Base-by-base conservation (phyloP, 495 filamentous ascomycete species). In the Venustampulla echinocandica region DNA sequence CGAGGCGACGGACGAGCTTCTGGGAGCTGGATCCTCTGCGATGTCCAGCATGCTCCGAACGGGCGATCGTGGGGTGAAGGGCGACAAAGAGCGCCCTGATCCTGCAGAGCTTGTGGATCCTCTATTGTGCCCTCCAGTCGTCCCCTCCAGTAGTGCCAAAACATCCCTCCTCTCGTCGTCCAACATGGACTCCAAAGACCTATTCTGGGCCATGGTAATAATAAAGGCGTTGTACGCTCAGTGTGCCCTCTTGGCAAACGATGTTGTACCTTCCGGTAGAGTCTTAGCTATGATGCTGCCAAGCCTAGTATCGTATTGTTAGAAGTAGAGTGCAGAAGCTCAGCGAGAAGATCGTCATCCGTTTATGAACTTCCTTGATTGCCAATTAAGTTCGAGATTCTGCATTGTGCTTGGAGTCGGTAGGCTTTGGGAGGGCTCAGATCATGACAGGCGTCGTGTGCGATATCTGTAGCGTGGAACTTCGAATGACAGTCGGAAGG, bases 121-220 rank as follows among this genome's bases (percentile, higher is more conserved):
- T 51, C 67, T 54, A 18, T 50, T 45, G 59, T 64, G 46, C 37
- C 51, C 44, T 46, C 46, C 52, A 1, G 40, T 17, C 9, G 56
- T 60, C 11, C 66, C 61, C 61, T 82, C 75, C 15, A 87, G 63
- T 35, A 84, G 63, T 45, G 74, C 76, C 53, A 87, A 68, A 33
- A 87, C 74, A 64, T 84, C 84, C 47, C 70, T 71, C 36, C 80
- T 72, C 67, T 88, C 84, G 63, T 87, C 79, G 57, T 87, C 82
- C 36, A 85, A 69, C 42, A 79, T 76, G 18, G 77, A 69, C 67
- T 86, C 81, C 47, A 85, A 74, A 51, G 84, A 85, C 81, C 51
- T 60, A 15, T 7, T n/a, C 6, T 25, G 30, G 10, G 53, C 35
- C 56, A 59, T 59, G 30, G 20, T 51, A 30, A 34, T 27, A 21